A percentile compares a stretch with the other conserved stretches of the same genome.
These are phyloP conservation scores for Lentinula boryana DNA, from an alignment of 768 basidiomycete genomes.

Conservation along the genomic window DNA sequence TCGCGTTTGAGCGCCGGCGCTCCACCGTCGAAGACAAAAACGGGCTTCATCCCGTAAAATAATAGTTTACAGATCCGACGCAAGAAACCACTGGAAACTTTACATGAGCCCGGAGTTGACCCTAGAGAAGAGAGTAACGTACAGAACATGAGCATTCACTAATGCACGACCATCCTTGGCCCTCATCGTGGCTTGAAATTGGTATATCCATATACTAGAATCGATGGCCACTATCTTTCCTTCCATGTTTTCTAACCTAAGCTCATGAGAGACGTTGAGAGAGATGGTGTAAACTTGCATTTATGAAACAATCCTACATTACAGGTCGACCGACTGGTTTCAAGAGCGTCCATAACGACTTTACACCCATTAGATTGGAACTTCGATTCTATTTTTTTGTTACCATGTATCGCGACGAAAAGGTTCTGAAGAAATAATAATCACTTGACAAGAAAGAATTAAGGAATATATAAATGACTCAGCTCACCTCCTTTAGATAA, in stretches of 20 bases:
- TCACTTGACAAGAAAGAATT: neutral
- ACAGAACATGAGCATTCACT: constrained; percentile 86
- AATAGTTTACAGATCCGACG: constrained; percentile 90
- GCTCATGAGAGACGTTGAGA: neutral
- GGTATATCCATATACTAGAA: constrained; percentile 99
- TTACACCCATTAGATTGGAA: constrained; percentile 75
- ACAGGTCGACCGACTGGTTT: constrained; percentile 93
- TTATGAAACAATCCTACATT: constrained; percentile 46
- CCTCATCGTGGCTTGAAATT: constrained; percentile 99
- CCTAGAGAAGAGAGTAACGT: neutral
- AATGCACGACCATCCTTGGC: constrained; percentile 91
- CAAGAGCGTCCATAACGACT: constrained; percentile 90
- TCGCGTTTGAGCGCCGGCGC: constrained; percentile 85
- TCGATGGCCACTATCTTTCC: constrained; percentile 97
- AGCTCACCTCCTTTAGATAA: neutral
- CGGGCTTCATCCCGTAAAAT: constrained; percentile 96
- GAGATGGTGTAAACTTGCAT: neutral
- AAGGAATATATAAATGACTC: neutral
- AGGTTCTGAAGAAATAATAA: neutral
- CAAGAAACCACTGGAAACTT: constrained; percentile 50
- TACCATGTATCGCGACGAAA: neutral
- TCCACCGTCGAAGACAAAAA: constrained; percentile 98
- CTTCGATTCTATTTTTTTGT: too few relatives aligned
- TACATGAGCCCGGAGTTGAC: neutral
- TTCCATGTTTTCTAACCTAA: constrained; percentile 88